Evolutionary conservation across 257 asterid genomes (phyloP), one percentile per base, ranked within the genome.

Genomic region (Nyctanthes arbortristis): DNA sequence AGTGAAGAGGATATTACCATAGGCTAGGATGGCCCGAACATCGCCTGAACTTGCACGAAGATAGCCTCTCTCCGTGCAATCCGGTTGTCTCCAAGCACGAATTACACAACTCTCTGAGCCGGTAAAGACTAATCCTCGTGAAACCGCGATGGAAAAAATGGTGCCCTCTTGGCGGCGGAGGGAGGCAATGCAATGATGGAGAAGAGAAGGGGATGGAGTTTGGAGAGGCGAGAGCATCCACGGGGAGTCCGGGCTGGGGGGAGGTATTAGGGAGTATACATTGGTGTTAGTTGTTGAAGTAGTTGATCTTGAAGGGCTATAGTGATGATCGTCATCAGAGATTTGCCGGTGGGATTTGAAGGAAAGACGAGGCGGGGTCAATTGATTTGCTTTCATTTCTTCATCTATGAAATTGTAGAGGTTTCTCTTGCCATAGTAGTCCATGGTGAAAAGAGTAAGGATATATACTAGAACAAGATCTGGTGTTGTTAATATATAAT

Each of bases 11-110:
- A 80, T 82, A 79, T 78, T 82, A 0, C 96, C 97, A 43, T 87
- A 83, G 1, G 91, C 86, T 27, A 90, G 36, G 61, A 92, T 82
- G 1, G 91, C 64, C 1, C 93, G 88, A 0, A 92, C 87, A 7
- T 85, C 86, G 9, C 96, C 96, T 35, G 59, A 65, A 2, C 75
- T 62, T 4, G 89, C 80, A 16, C 71, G 69, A 33, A 90, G 74
- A 65, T 70, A 77, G 16, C 98, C 98, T 33, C 90, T 74, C 34
- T 92, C 98, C 8, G 84, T 73, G 78, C 96, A 88, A 72, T 92
- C 95, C 16, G 96, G 97, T 45, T 88, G 97, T 24, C 91, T 73
- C 96, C 96, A 90, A 7, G 95, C 97, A n/a, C 90, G 95, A 52
- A 92, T 58, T 60, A 96, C 88, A 39, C 80, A 40, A 78, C 95